Evolutionary conservation across 306 rosid genomes (phyloP).

Genomic region (Pyrus pyrifolia): DNA sequence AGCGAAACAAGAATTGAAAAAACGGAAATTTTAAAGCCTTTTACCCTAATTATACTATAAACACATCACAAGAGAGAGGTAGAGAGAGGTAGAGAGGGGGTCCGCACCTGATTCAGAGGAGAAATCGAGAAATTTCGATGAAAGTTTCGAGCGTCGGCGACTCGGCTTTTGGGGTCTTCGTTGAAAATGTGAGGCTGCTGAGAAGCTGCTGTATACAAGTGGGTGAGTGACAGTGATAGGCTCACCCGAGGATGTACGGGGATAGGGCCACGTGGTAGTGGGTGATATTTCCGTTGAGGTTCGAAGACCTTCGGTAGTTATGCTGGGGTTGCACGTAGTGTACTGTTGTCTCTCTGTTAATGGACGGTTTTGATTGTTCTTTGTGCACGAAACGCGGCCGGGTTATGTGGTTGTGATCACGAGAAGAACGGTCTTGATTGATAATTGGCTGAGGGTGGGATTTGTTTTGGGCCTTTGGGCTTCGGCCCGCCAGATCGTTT

Average conservation of each 20-base stretch:
- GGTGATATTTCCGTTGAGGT: neutral
- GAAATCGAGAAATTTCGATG: slow-evolving; percentile 3
- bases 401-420: neutral
- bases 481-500: neutral
- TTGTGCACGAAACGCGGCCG: neutral
- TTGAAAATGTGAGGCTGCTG: slow-evolving; percentile 22
- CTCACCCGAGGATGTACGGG: neutral
- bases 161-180: neutral
- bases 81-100: neutral
- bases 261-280: slow-evolving; percentile 4
- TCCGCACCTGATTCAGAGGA: neutral
- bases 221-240: neutral
- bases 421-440: neutral
- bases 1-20: neutral
- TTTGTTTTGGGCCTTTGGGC: neutral
- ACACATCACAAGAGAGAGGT: neutral
- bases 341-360: neutral
- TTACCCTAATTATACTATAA: too few relatives aligned
- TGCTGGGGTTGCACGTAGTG: neutral
- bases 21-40: neutral
- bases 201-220: neutral
- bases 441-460: neutral
- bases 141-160: neutral
- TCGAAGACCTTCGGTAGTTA: neutral
- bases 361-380: neutral